Percentiles rank a stretch among this genome's conserved stretches.
These are phyloP conservation scores for Cladosporium sp. DNA, from an alignment of 2,329 filamentous ascomycete species.

Conservation along the genomic window DNA sequence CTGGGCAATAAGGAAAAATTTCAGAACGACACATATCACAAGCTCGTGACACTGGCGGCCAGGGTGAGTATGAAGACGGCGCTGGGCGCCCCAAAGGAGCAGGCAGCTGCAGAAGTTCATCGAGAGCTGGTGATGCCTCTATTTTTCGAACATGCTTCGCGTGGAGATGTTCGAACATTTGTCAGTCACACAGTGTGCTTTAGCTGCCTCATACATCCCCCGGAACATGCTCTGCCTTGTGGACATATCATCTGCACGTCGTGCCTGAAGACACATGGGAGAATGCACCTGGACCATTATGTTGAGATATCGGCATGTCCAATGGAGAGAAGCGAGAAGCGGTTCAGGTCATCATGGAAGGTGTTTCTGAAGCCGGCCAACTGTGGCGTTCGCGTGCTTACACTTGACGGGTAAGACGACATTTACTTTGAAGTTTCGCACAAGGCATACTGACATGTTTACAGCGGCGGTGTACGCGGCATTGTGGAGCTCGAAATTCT, in stretches of 20 bases:
- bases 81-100: conserved; percentile 3
- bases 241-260: conserved; percentile 40
- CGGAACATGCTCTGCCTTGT: conserved; percentile 40
- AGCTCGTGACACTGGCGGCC: background rate
- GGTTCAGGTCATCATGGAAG: background rate
- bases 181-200: conserved; percentile 39
- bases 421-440: background rate
- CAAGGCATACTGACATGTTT: background rate
- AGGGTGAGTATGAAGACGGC: conserved; percentile 1
- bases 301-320: conserved; percentile 22
- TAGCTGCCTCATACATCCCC: conserved; percentile 38
- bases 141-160: conserved; percentile 25
- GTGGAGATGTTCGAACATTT: background rate
- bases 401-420: conserved; percentile 36
- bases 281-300: background rate
- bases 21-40: conserved; percentile 22
- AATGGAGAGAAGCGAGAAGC: conserved; percentile 16
- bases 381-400: conserved; percentile 37
- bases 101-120: conserved; percentile 17
- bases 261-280: conserved; percentile 31
- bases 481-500: conserved; percentile 41
- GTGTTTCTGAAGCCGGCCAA: conserved; percentile 32
- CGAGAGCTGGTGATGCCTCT: conserved; percentile 9
- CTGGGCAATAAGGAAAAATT: conserved; percentile 25
- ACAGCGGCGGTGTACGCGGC: conserved; percentile 41